A percentile compares a stretch with the other conserved stretches of the same genome.
Conservation (phyloP, 345 rosid species). For the Noccaea bulbosa region DNA sequence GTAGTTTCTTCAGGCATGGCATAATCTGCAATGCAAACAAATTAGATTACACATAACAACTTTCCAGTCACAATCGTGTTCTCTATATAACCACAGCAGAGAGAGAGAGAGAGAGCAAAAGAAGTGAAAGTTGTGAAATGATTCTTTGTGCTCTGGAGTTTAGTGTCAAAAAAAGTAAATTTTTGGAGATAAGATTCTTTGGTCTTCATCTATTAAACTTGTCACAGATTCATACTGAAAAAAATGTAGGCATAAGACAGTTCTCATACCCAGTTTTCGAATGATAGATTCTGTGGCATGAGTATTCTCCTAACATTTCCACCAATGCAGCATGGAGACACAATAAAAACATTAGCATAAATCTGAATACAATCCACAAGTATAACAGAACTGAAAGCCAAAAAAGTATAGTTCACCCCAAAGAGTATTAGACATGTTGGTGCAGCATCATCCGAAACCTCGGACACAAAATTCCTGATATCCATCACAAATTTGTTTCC, state of each 20-base stretch:
- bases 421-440: conserved; percentile 74
- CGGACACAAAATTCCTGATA: conserved; percentile 54
- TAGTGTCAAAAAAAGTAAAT: neutral
- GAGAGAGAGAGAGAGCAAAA: too few species aligned
- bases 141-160: neutral
- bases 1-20: conserved; percentile 71
- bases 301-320: conserved; percentile 49
- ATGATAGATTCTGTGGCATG: conserved; percentile 51
- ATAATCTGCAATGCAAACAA: conserved; percentile 56
- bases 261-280: conserved; percentile 67
- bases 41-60: conserved; percentile 17
- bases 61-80: too few species aligned
- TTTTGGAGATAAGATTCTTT: neutral
- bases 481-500: conserved; percentile 65
- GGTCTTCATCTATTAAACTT: neutral
- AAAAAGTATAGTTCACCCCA: conserved; percentile 56
- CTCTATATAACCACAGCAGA: too few species aligned
- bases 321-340: conserved; percentile 23
- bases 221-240: neutral
- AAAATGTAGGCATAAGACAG: conserved; percentile 10
- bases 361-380: conserved; percentile 19
- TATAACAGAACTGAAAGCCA: conserved; percentile 7
- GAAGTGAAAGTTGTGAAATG: neutral
- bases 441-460: conserved; percentile 58
- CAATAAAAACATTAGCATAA: conserved; percentile 7